phyloP scores from a whole-genome alignment of 495 filamentous ascomycete species.

The Xylaria acuta region DNA sequence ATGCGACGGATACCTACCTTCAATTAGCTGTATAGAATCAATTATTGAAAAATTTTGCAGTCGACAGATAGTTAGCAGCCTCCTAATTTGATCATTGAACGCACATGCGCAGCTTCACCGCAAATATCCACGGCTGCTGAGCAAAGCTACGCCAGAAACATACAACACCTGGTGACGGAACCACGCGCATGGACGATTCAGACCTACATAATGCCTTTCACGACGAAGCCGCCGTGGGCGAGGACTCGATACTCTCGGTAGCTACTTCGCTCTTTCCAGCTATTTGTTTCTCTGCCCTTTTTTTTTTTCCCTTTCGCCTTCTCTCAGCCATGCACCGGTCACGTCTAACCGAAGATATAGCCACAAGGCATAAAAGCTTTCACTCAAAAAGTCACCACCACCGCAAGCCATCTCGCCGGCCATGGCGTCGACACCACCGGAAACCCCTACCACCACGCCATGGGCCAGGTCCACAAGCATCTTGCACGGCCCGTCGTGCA shows the following conservation, averaged over 20 bases:
- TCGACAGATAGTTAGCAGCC: neutral
- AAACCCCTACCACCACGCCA: conserved; percentile 81
- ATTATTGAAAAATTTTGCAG: neutral
- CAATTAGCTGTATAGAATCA: conserved; percentile 2
- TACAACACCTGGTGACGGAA: conserved; percentile 27
- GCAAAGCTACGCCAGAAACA: conserved; percentile 8
- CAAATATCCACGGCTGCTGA: neutral
- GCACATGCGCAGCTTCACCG: conserved; percentile 8
- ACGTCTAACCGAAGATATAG: conserved; percentile 53
- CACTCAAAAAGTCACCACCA: conserved; percentile 91
- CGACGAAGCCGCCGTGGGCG: conserved; percentile 53
- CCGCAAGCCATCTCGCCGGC: conserved; percentile 86
- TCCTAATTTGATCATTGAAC: neutral
- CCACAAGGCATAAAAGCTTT: conserved; percentile 90
- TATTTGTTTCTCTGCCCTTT: neutral
- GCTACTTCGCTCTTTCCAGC: conserved; percentile 3
- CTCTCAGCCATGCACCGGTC: conserved; percentile 19
- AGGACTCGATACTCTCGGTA: conserved; percentile 62
- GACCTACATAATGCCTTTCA: conserved; percentile 59
- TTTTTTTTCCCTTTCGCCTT: neutral
- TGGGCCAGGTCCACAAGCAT: conserved; percentile 88
- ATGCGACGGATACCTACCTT: neutral
- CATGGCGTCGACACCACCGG: conserved; percentile 66
- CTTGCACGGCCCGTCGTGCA: conserved; percentile 82
- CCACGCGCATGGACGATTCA: conserved; percentile 60